Conservation (phyloP, 305 asterid genomes). For the Fraxinus nigra region DNA sequence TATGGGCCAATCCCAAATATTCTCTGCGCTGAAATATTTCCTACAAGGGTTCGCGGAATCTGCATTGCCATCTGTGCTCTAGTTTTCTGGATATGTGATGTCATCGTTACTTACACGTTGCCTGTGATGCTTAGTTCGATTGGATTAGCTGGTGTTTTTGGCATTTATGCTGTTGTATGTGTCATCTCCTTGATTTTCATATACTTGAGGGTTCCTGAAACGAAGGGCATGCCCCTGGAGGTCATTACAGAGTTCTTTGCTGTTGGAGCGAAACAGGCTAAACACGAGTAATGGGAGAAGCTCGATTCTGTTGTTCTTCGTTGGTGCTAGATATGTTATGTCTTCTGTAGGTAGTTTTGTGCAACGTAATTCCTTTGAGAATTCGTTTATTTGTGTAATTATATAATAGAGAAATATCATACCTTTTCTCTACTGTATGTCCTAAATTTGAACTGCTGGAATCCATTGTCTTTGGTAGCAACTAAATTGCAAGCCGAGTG, state of each 20-base stretch:
- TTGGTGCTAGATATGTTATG: not conserved
- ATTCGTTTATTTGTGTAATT: not conserved
- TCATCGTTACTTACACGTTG: constrained; percentile 72
- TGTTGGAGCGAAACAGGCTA: constrained; percentile 70
- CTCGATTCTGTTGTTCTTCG: not conserved
- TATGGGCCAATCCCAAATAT: constrained; percentile 90
- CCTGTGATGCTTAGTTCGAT: constrained; percentile 77
- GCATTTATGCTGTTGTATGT: constrained; percentile 68
- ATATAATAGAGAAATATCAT: not conserved
- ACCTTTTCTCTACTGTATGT: not conserved
- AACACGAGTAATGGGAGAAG: constrained; percentile 32
- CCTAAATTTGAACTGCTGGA: not conserved
- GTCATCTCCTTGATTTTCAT: constrained; percentile 69
- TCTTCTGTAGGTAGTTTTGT: not conserved
- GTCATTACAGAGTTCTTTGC: constrained; percentile 91
- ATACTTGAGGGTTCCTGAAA: constrained; percentile 84
- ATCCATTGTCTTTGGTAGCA: not conserved
- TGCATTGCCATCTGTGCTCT: constrained; percentile 89
- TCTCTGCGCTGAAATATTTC: constrained; percentile 83
- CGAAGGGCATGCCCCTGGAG: constrained; percentile 92
- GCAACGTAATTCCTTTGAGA: constrained; percentile 6
- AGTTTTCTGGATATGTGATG: constrained; percentile 82
- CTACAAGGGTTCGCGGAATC: constrained; percentile 80
- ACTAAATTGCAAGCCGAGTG: not conserved
- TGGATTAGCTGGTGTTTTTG: constrained; percentile 79